Evolutionary conservation across 108 stramenopile species (phyloP).

Genomic region (Pseudonitzschia multiseries): DNA sequence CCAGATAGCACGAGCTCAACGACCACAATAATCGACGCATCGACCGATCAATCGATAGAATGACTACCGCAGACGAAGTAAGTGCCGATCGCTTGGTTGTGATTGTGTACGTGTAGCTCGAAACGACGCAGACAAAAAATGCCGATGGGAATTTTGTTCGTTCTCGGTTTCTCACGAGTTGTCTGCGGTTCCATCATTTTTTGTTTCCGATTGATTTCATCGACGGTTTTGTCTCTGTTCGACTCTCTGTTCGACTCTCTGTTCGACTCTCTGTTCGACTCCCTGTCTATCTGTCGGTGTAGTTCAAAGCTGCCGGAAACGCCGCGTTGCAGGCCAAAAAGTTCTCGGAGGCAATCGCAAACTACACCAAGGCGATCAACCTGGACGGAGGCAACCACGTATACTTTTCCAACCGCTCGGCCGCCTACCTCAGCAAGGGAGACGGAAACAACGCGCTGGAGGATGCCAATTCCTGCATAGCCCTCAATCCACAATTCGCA

Average conservation of each 20-base stretch:
- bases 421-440: constrained; percentile 91
- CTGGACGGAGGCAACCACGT: constrained; percentile 93
- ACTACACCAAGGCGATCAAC: constrained; percentile 96
- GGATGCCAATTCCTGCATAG: constrained; percentile 94
- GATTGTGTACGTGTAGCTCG: too few relatives aligned
- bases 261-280: too few relatives aligned
- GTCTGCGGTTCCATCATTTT: not conserved
- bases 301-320: constrained; percentile 89
- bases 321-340: constrained; percentile 89
- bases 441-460: constrained; percentile 93
- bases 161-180: not conserved
- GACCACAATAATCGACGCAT: not conserved
- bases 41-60: not conserved
- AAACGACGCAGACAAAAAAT: too few relatives aligned
- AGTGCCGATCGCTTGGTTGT: too few relatives aligned
- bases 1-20: not conserved
- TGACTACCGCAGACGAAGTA: not conserved
- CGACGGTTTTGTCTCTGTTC: too few relatives aligned
- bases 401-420: constrained; percentile 96
- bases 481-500: constrained; percentile 80
- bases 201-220: too few relatives aligned
- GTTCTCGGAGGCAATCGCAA: constrained; percentile 89
- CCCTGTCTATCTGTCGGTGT: too few relatives aligned
- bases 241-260: too few relatives aligned
- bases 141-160: not conserved